These are phyloP conservation scores for Bretschneidera sinensis DNA, from an alignment of 345 rosid genomes.

Conservation along the genomic window DNA sequence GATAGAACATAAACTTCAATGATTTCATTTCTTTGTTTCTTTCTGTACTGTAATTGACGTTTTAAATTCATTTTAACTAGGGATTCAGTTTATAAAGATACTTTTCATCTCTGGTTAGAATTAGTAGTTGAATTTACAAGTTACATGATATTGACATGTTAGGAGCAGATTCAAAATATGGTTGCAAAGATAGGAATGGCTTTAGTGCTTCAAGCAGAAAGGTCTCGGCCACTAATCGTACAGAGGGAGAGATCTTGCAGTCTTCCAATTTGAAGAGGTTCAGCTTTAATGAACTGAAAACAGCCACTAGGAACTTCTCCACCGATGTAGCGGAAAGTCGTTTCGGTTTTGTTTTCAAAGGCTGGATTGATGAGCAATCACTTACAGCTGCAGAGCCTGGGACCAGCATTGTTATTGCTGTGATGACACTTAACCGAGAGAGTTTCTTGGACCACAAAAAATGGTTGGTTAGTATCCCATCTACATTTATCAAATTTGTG, in stretches of 20 bases:
- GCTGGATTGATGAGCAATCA: constrained; percentile 85
- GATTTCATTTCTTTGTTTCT: neutral
- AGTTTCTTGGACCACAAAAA: constrained; percentile 84
- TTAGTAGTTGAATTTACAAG: neutral
- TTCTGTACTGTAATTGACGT: neutral
- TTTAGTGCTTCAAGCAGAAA: constrained; percentile 39
- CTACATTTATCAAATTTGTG: constrained; percentile 7
- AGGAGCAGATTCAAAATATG: constrained; percentile 19
- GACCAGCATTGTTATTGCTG: constrained; percentile 80
- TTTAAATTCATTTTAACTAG: constrained; percentile 21
- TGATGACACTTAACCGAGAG: constrained; percentile 83
- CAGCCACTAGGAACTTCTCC: constrained; percentile 85
- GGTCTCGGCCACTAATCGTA: constrained; percentile 44
- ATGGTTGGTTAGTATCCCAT: constrained; percentile 78
- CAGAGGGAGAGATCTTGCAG: constrained; percentile 77
- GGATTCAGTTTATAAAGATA: no score
- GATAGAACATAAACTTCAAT: neutral
- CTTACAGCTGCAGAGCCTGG: constrained; percentile 66
- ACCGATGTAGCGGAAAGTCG: constrained; percentile 99
- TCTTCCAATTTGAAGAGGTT: constrained; percentile 67
- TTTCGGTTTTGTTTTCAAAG: constrained; percentile 86
- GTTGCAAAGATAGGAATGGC: constrained; percentile 34
- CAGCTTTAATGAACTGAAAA: constrained; percentile 66
- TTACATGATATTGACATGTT: constrained; percentile 3
- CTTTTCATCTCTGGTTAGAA: constrained; percentile 3